Base-by-base conservation (phyloP, 257 asterid species). In the Voacanga thouarsii region DNA sequence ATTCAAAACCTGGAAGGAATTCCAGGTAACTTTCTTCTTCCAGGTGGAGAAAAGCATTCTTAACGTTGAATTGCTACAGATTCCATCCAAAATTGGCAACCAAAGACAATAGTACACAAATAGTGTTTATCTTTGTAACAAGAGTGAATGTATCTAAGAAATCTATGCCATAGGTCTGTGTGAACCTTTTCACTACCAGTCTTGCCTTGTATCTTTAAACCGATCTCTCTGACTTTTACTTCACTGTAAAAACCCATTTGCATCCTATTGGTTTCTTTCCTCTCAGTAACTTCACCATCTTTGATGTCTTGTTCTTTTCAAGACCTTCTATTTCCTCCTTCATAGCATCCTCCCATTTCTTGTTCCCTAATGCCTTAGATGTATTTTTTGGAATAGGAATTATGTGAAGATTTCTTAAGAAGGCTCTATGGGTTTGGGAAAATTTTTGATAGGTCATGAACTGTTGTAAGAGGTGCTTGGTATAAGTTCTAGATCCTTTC, bases 171-270 rank as follows among this genome's bases (percentile, higher is more conserved):
- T 59, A 24, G 12, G 8, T 45, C 6, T 61, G 71, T 0, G 71
- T 23, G 0, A 21, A 60, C 9, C 61, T 71, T 12, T 77, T 66
- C 1, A 2, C 37, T 33, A 33, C 37, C 37, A 33, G 37, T 33
- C 37, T 33, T 33, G 37, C 37, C 37, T 33, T 69, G 2, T 37
- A 68, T 18, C 71, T 68, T 33, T 70, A 50, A 21, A 69, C 6
- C 3, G 47, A 39, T 19, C 71, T 61, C n/a, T 43, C 37, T 1
- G 70, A 21, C 70, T 53, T 78, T 3, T 68, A 23, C 12, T 78
- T 78, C 26, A 59, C 3, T 16, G 12, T 53, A 43, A 45, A 78
- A 18, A 69, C 26, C 71, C 70, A 77, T n/a, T 37, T 77, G 11
- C 59, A 69, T 0, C 75, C 57, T 28, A 28, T n/a, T 1, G 5